Base-by-base conservation (phyloP, 331 rosid genomes). In the Cydonia oblonga region DNA sequence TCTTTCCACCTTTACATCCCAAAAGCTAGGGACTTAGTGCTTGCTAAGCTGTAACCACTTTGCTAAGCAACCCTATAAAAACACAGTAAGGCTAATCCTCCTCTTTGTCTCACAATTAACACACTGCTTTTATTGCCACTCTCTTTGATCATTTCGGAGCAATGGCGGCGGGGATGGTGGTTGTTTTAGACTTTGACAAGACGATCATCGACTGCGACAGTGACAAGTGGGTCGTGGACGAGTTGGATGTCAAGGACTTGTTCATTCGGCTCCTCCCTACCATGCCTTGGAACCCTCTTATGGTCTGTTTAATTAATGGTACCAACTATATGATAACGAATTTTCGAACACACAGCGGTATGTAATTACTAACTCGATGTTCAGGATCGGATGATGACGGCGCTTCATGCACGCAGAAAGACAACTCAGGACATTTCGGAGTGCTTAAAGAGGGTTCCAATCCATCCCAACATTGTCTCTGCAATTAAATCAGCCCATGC, bases 101-200 rank as follows among this genome's bases (percentile, higher is more conserved):
- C 56, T 70, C 62, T 12, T 1, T 33, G 15, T 29, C 49, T 13
- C 42, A 23, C 20, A 44, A 67, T 25, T 28, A 23, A 44, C 32
- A 15, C 66, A 7, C 24, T 4, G 5, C 28, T 46, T 15, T n/a
- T 16, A 49, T 16, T 8, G 13, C 61, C 8, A 49, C 19, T 6
- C 32, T 72, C 23, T 52, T 20, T 32, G 49, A 23, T 32, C 18
- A 40, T 30, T 9, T 19, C 0, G 24, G 23, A 58, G 32, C 66
- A 63, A 90, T 90, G 97, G 87, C 79, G 18, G 87, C 79, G 18
- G 82, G 75, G 54, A 26, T 68, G 25, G 81, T 87, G 7, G 69
- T 85, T 40, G 76, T 90, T 79, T 90, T 90, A 23, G 89, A 90
- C 61, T 88, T 90, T 56, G 92, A 88, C 82, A 85, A 84, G 83